Evolutionary conservation across 129 eudicot genomes (phyloP), one percentile per base, ranked within the genome.

Genomic region (Sambucus nigra): DNA sequence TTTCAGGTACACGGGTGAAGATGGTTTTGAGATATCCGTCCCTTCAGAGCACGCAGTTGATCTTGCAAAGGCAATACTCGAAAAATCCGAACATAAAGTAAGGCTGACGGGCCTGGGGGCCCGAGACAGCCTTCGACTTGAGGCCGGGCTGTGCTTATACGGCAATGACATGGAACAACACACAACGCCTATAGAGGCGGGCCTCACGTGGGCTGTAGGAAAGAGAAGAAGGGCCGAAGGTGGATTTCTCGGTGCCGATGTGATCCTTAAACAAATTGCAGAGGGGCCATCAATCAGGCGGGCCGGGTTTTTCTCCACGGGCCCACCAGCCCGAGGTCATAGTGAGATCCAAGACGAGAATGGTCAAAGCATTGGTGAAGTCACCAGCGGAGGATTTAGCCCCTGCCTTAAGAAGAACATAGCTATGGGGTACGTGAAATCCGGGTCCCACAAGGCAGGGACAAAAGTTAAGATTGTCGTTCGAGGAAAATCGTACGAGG

Each of bases 131-230:
- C 95, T 91, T 53, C 78, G 98, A 14, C 88, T 91, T 16, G 98
- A 91, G 74, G 98, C 98, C 2, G 98, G 95, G 17, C 41, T 91
- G 35, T 91, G 98, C 57, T 71, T 91, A 29, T 91, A 91, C 50
- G 98, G 98, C 60, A 91, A 91, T 39, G 98, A 91, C 80, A 76
- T 91, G 83, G 98, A 91, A 63, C 98, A 91, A 66, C 98, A 91
- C 81, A 82, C 51, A 10, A 71, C 95, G 50, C 98, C 98, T 3
- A 82, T 91, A 1, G 98, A 91, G 60, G 98, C 98, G 0, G 98
- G 98, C 7, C 98, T 91, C 46, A 91, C 95, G 0, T 91, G 98
- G 98, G 98, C 98, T n/a, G 69, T 91, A 11, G 98, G 98, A 9
- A 91, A 91, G 74, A 73, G 98, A 66, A 76, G 98, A 61, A 66